phyloP scores from a whole-genome alignment of 768 basidiomycete species.

The Hericium coralloides region DNA sequence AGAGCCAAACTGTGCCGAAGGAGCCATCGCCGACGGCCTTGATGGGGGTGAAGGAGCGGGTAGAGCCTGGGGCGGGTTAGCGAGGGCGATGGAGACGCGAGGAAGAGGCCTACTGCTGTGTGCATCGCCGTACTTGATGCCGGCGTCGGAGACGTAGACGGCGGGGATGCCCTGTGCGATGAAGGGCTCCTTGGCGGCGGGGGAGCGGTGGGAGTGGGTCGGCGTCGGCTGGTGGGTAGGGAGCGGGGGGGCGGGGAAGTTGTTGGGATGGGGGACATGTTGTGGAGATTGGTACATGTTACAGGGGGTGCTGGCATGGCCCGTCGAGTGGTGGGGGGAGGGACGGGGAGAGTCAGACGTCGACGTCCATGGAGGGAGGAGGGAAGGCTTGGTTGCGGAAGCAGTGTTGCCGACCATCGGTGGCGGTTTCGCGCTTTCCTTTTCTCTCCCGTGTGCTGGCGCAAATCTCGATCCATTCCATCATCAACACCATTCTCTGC shows the following conservation, averaged over 20 bases:
- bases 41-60: conserved; percentile 86
- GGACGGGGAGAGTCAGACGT: conserved; percentile 32
- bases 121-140: conserved; percentile 60
- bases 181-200: conserved; percentile 46
- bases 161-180: conserved; percentile 68
- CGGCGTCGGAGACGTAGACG: conserved; percentile 60
- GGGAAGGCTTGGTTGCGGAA: conserved; percentile 15
- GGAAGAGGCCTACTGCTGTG: conserved; percentile 7
- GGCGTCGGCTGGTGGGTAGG: not conserved
- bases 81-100: not conserved
- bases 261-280: conserved; percentile 21
- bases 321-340: conserved; percentile 15
- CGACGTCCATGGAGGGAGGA: conserved; percentile 19
- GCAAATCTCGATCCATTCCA: not conserved
- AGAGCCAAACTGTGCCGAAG: conserved; percentile 97
- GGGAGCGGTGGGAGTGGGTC: conserved; percentile 9
- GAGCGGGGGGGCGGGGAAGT: conserved; percentile 36
- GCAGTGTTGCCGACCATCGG: not conserved
- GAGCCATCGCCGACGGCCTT: conserved; percentile 98
- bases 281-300: conserved; percentile 37
- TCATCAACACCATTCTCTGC: not conserved
- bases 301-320: conserved; percentile 42
- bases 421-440: not conserved
- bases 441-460: not conserved
- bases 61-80: conserved; percentile 45